Base-by-base conservation (phyloP, 352 stramenopile genomes). In the Phytopythium vexans region DNA sequence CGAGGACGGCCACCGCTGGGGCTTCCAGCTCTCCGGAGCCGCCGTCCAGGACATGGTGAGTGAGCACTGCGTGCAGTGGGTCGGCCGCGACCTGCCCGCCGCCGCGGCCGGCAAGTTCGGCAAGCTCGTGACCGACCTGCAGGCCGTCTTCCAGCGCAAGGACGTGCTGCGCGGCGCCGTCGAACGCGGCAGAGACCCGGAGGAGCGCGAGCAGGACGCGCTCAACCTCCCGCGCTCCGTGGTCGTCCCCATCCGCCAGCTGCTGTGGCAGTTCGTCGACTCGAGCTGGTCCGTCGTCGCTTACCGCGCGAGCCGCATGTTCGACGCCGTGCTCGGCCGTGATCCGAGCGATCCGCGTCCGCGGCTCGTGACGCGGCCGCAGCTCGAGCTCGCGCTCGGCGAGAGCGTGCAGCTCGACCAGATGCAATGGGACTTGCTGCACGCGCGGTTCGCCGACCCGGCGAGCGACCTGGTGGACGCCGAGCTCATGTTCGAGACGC, bases 31-130 rank as follows among this genome's bases (percentile, higher is more conserved):
- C 10, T 76, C 78, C 0, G 69, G 72, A 33, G 62, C 60, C 0
- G 64, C 54, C 4, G 38, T 81, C 14, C 58, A 77, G 44, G 69
- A 80, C 33, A 86, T 87, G 75, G 70, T 51, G 12, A 57, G 52
- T 4, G 66, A 87, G 6, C 75, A 89, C 43, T 89, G 64, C 48
- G 50, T 66, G n/a, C 69, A 75, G 48, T 89, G 78, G 78, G 68
- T 89, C 34, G 78, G 75, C 12, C 72, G 74, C 35, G 60, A 67
- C n/a, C 47, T 86, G 0, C 36, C 39, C 7, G 39, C 64, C 1
- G 21, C 62, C 8, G 27, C 35, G 33, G 52, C 58, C 2, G 34
- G 52, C 52, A 44, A 56, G 8, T 86, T 84, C 38, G 78, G 75
- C 34, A 77, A 73, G 38, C 51, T 89, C 0, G 63, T 71, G n/a